Evolutionary conservation across 164 flowering plant species (phyloP).

Genomic region (Magnolia officinalis): DNA sequence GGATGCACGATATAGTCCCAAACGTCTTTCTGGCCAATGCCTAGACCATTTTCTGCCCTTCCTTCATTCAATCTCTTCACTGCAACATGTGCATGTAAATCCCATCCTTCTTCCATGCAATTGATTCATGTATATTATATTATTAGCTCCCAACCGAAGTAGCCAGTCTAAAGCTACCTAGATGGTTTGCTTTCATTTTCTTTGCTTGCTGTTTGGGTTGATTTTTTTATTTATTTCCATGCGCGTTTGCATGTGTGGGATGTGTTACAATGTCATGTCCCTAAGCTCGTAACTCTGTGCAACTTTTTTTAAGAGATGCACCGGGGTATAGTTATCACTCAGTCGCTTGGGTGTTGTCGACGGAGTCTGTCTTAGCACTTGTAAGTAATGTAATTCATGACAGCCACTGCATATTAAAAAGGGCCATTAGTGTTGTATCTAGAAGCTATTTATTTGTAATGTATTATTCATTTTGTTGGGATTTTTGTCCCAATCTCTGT

Average conservation of each 20-base stretch:
- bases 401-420: conserved; percentile 11
- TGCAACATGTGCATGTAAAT: conserved; percentile 28
- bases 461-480: conserved; percentile 8
- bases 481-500: neutral
- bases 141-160: conserved; percentile 2
- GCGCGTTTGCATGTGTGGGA: conserved; percentile 9
- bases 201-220: conserved; percentile 17
- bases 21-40: neutral
- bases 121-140: conserved; percentile 17
- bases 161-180: conserved; percentile 11
- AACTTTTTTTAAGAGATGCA: conserved; percentile 10
- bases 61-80: neutral
- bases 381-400: conserved; percentile 6
- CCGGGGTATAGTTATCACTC: neutral
- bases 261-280: neutral
- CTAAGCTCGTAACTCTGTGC: conserved; percentile 14
- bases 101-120: conserved; percentile 5
- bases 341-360: conserved; percentile 12
- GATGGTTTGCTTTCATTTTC: conserved; percentile 11
- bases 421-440: conserved; percentile 15
- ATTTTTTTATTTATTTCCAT: conserved; percentile 13
- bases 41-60: neutral
- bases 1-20: neutral
- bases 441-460: conserved; percentile 15
- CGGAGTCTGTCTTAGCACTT: conserved; percentile 2